Base-by-base conservation (phyloP, 208 protist species). In the Phytomonas sp. region DNA sequence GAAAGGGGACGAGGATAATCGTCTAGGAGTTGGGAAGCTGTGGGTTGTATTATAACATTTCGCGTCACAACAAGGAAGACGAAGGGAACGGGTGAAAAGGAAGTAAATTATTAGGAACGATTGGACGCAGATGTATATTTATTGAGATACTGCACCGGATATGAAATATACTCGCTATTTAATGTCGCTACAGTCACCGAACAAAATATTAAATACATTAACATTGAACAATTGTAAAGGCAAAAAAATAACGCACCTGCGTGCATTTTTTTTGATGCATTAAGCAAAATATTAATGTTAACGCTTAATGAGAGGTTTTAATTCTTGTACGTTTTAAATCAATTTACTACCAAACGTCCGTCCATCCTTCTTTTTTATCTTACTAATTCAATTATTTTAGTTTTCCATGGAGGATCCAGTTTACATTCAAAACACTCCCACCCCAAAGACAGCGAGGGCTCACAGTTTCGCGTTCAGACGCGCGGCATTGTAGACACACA, bases 401-500 rank as follows among this genome's bases (percentile, higher is more conserved):
- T 46, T 8, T 46, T 17, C 11, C 11, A 2, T 1, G 2, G 11
- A 46, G 15, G 40, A 20, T 46, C 15, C 11, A 46, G 1, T 46
- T 46, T 2, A 3, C 6, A 46, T 46, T 20, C 40, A 1, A 46
- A 23, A 4, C 6, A 17, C 40, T 46, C 15, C 15, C 40, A 46
- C 15, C 15, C 40, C 2, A 46, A 46, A 17, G 40, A 8, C 40
- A 2, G 40, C 15, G 40, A 20, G 15, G 40, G 15, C 11, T 20
- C 15, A 46, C 11, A 46, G 86, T 71, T 81, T 80, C 59, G 73
- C 76, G 63, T 84, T 80, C 66, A 85, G 72, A 46, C 40, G 74
- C 23, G 82, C 82, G 8, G 85, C 85, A 67, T 88, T 81, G 72
- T 88, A 84, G 17, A 88, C 72, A 62, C 77, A 77, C 6, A 88